These are phyloP conservation scores for Chlamydomonas schloesseri DNA, from an alignment of 139 green algal species.

Conservation along the genomic window DNA sequence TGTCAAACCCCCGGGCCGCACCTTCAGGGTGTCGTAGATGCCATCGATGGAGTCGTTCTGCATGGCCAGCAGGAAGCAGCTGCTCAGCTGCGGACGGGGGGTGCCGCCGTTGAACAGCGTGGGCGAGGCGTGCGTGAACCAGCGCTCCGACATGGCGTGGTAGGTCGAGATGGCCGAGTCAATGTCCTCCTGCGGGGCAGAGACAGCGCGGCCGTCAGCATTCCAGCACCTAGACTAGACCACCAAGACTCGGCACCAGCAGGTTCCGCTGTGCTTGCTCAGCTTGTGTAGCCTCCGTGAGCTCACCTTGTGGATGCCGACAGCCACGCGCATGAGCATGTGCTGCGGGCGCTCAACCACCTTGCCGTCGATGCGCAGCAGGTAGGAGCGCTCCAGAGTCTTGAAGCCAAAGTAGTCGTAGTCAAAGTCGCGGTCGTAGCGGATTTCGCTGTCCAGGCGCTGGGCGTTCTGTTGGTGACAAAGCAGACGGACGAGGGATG, in stretches of 20 bases:
- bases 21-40: conserved; percentile 99
- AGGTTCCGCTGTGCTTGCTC: too few relatives aligned
- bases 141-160: conserved; percentile 92
- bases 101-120: conserved; percentile 99
- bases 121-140: conserved; percentile 98
- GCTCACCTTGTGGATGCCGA: conserved; percentile 93
- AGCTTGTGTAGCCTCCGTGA: too few relatives aligned
- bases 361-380: conserved; percentile 95
- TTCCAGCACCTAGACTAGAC: too few relatives aligned
- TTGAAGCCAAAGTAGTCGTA: conserved; percentile 99
- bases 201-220: too few relatives aligned
- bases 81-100: conserved; percentile 91
- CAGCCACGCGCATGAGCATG: conserved; percentile 99
- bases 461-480: conserved; percentile 76
- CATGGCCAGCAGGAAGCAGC: conserved; percentile 97
- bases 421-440: conserved; percentile 99
- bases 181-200: conserved; percentile 55
- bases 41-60: conserved; percentile 91
- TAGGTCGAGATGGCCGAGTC: conserved; percentile 87
- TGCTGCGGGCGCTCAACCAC: conserved; percentile 99
- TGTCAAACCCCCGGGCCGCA: too few relatives aligned
- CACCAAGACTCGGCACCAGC: too few relatives aligned
- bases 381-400: conserved; percentile 99
- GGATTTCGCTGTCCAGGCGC: conserved; percentile 94
- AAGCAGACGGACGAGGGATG: background rate